Base-by-base conservation (phyloP, 345 rosid genomes). In the Raphanus raphanistrum region DNA sequence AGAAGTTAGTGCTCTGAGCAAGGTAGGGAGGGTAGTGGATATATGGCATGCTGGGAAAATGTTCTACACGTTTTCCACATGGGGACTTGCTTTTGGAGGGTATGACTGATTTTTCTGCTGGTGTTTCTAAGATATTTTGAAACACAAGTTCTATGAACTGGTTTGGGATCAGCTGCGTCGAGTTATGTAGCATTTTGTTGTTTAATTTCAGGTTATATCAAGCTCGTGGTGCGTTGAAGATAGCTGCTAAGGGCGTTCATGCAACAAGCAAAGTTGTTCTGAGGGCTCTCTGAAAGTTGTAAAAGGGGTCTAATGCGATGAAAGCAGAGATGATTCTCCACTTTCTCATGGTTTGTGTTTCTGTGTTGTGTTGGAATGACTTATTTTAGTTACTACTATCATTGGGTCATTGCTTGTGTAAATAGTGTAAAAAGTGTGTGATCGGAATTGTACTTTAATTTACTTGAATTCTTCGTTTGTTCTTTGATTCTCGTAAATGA, bases 11-110 rank as follows among this genome's bases (percentile, higher is more conserved):
- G 81, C 90, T 25, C 74, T 84, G 71, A 84, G 90, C 88, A 92
- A 87, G 74, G 74, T 90, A 75, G 98, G 90, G 85, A 90, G 75
- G 80, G 74, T 88, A 36, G 76, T 94, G 21, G 82, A 77, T 81
- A 87, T 92, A 76, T 94, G 99, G 98, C 91, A 90, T 78, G 98
- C 94, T 8, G 97, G 98, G 41, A 85, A 80, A 78, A 71, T 90
- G 87, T 90, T 92, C 79, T 92, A 94, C 76, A 68, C 92, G 9
- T 80, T 94, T 25, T 84, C 96, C 50, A 90, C 97, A 2, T 92
- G 94, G 98, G 98, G 98, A 64, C 92, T 94, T 35, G 88, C 98
- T 6, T 76, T 90, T 36, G 86, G 86, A 62, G 98, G 99, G 99
- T 94, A 75, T 72, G 85, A 80, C 26, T 68, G 28, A 17, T 58